These are phyloP conservation scores for Neophaeococcomyces mojaviensis DNA, from an alignment of 2,329 filamentous ascomycete genomes.

Conservation along the genomic window DNA sequence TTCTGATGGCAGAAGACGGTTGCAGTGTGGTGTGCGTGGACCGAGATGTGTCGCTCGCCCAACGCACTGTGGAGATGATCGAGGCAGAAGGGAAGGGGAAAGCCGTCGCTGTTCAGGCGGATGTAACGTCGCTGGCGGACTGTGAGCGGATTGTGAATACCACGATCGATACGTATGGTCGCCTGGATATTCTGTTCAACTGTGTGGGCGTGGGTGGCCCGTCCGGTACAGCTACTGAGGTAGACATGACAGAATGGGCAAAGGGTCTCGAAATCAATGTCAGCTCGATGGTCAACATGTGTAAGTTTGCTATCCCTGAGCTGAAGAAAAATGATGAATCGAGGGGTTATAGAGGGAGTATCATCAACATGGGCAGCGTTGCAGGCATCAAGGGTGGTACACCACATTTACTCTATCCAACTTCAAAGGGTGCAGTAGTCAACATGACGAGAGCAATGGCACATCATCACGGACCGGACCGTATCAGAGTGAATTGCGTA, in stretches of 20 bases:
- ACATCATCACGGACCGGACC: constrained; percentile 44
- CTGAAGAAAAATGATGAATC: constrained; percentile 50
- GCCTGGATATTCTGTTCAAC: constrained; percentile 58
- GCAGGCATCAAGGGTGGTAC: constrained; percentile 50
- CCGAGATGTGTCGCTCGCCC: constrained; percentile 41
- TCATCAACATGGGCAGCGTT: constrained; percentile 58
- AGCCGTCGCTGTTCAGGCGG: constrained; percentile 40
- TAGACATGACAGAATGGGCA: constrained; percentile 53
- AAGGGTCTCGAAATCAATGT: constrained; percentile 55
- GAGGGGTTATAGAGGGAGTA: constrained; percentile 37
- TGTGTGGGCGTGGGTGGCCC: constrained; percentile 57
- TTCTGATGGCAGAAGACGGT: constrained; percentile 54
- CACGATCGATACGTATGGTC: constrained; percentile 45
- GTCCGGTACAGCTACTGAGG: constrained; percentile 51
- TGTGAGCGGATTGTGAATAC: constrained; percentile 39
- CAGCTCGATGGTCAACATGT: constrained; percentile 58
- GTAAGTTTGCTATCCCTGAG: constrained; percentile 52
- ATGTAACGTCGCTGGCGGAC: constrained; percentile 49
- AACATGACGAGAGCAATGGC: constrained; percentile 53
- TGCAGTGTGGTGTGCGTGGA: constrained; percentile 55
- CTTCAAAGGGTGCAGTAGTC: constrained; percentile 47
- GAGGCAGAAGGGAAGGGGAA: constrained; percentile 32
- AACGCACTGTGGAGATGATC: constrained; percentile 49
- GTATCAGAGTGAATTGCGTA: constrained; percentile 50
- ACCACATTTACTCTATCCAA: constrained; percentile 48